Evolutionary conservation across 768 basidiomycete species (phyloP).

Genomic region (Leccinum imitatum): DNA sequence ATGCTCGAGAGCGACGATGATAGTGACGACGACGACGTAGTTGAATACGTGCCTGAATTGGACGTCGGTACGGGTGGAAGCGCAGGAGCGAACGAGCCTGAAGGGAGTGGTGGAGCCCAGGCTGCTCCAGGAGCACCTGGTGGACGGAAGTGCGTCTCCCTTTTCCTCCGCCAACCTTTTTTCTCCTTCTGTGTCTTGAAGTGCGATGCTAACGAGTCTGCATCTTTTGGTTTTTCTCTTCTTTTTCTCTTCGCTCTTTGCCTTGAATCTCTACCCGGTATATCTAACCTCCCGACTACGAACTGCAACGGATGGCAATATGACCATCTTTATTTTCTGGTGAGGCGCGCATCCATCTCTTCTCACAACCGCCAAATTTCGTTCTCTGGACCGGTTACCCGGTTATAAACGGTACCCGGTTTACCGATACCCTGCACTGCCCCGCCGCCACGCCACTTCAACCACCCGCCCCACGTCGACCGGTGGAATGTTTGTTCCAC

Average conservation of each 20-base stretch:
- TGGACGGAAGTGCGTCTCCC: conserved; percentile 28
- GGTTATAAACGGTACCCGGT: conserved; percentile 13
- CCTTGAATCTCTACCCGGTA: neutral
- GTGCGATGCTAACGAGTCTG: conserved; percentile 13
- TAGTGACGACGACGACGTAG: conserved; percentile 31
- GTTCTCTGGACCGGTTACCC: neutral
- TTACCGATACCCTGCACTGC: conserved; percentile 8
- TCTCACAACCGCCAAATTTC: neutral
- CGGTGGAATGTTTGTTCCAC: conserved; percentile 7
- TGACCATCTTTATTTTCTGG: conserved; percentile 1
- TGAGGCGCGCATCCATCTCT: neutral
- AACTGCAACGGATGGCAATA: conserved; percentile 1
- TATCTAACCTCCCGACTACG: conserved; percentile 1
- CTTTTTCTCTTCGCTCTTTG: neutral
- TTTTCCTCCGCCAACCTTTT: neutral
- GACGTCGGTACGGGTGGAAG: neutral
- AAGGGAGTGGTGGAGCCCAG: conserved; percentile 10
- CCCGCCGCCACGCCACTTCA: conserved; percentile 10
- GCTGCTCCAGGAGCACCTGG: conserved; percentile 16
- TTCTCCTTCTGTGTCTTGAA: neutral
- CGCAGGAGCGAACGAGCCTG: neutral
- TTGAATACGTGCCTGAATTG: conserved; percentile 22
- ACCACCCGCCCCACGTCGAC: conserved; percentile 3
- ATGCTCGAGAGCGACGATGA: conserved; percentile 29
- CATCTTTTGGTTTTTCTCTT: neutral